phyloP scores from a whole-genome alignment of 2,329 filamentous ascomycete species.

The Xylariaceae sp. region DNA sequence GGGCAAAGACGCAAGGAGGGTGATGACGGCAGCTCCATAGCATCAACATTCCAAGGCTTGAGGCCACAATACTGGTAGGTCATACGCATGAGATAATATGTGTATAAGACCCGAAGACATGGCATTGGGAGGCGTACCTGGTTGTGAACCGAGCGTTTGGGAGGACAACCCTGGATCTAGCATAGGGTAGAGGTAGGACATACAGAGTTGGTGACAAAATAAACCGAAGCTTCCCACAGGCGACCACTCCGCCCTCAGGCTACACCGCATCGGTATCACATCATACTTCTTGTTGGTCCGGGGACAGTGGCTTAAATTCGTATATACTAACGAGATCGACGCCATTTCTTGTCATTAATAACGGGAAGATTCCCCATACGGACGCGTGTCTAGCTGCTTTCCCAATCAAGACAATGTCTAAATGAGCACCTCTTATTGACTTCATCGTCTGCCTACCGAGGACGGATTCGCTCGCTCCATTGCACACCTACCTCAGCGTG shows the following conservation, averaged over 20 bases:
- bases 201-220: background rate
- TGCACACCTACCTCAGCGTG: too few species aligned
- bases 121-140: constrained; percentile 21
- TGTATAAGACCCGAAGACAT: constrained; percentile 8
- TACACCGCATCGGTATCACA: constrained; percentile 15
- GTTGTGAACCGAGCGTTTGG: constrained; percentile 15
- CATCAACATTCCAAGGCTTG: constrained; percentile 61
- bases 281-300: constrained; percentile 12
- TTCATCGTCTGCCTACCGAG: background rate
- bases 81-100: constrained; percentile 6
- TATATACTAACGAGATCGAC: too few species aligned
- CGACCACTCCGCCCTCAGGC: constrained; percentile 2
- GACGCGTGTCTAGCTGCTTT: background rate
- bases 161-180: constrained; percentile 9
- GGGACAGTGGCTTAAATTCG: too few species aligned
- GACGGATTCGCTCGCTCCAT: background rate
- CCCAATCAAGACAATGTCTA: background rate
- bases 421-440: background rate
- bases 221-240: background rate
- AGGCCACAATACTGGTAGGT: constrained; percentile 62
- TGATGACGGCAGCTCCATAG: constrained; percentile 50
- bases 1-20: constrained; percentile 74
- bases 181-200: background rate
- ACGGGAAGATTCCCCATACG: too few species aligned
- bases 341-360: too few species aligned